Evolutionary conservation across 495 filamentous ascomycete species (phyloP), one percentile per base, ranked within the genome.

Genomic region (Wilcoxina mikolae): DNA sequence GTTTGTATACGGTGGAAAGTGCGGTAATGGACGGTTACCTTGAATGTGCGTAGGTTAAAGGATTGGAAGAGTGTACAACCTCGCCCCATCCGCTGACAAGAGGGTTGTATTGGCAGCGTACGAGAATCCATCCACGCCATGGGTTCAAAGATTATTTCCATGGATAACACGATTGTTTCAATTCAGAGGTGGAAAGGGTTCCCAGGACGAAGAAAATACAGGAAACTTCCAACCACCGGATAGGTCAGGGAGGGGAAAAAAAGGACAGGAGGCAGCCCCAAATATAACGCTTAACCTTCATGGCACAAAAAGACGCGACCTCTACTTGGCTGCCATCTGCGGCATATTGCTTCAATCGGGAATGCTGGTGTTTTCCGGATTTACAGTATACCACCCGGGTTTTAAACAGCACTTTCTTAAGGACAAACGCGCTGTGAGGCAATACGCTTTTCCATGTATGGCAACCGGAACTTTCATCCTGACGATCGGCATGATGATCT

Each of bases 281-380:
- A 58, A 58, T 11, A 51, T 58, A 50, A 44, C 45, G 1, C 31
- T 58, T 9, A 58, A 58, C 23, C 26, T 55, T 41, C 9, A 31
- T 20, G 20, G 25, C 47, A 38, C 17, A 25, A 2, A 50, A 22
- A n/a, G 20, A 15, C 26, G 20, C 3, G 18, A 55, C 9, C 45
- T 60, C 17, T 44, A 27, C 17, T 15, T 43, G 0, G 28, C 31
- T 15, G 58, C 60, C 9, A 12, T 53, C 9, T 20, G 35, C 10
- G 60, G 58, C 2, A 25, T 60, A n/a, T 4, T 56, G 2, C 17
- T 64, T 3, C 60, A 64, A 47, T 12, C 20, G n/a, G 39, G 45
- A 2, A 52, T 64, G n/a, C 33, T 60, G 5, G 51, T 58, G 4
- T 53, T 59, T 26, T 29, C 42, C 23, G 54, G 24, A 18, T 20